Percentiles rank a stretch among this genome's conserved stretches.
Conservation (phyloP, 2,329 filamentous ascomycete species). For the Hawksworthiomyces lignivorus region DNA sequence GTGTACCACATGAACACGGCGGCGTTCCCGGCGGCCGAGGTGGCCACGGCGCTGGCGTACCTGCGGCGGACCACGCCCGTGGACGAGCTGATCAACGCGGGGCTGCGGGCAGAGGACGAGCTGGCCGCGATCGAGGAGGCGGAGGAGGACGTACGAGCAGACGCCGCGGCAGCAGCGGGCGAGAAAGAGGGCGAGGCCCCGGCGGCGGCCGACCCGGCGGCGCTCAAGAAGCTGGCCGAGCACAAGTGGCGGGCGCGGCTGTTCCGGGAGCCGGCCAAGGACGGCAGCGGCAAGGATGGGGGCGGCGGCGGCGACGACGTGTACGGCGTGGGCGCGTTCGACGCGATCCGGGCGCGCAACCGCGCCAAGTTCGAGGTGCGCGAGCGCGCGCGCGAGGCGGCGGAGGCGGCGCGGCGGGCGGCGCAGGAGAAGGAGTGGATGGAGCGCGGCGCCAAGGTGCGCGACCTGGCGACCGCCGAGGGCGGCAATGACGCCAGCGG, state of each 20-base stretch:
- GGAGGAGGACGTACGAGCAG: slow-evolving; percentile 17
- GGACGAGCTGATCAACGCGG: slow-evolving; percentile 54
- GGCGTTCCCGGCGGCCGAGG: slow-evolving; percentile 33
- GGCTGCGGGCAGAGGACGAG: slow-evolving; percentile 55
- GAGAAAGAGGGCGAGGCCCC: slow-evolving; percentile 14
- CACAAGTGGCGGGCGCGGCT: slow-evolving; percentile 17
- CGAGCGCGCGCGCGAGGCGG: slow-evolving; percentile 18
- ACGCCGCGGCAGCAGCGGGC: slow-evolving; percentile 3
- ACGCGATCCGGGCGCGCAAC: slow-evolving; percentile 48
- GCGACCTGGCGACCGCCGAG: slow-evolving; percentile 5
- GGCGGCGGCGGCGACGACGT: slow-evolving; percentile 40
- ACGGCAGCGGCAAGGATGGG: no score
- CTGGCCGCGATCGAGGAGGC: slow-evolving; percentile 42
- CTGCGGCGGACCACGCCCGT: slow-evolving; percentile 47
- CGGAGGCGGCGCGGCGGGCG: slow-evolving; percentile 22
- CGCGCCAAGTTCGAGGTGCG: slow-evolving; percentile 41
- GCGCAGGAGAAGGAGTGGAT: slow-evolving; percentile 14
- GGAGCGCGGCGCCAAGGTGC: slow-evolving; percentile 33
- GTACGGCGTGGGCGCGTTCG: slow-evolving; percentile 51
- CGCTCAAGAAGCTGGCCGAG: neutral
- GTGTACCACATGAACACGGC: slow-evolving; percentile 39
- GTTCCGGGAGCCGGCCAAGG: slow-evolving; percentile 18
- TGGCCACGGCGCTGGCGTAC: slow-evolving; percentile 43
- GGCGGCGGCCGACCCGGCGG: neutral
- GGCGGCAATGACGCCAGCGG: slow-evolving; percentile 21